phyloP scores from a whole-genome alignment of 805 yeast genomes.

The Sugiyamaella boreocaroliniensis region DNA sequence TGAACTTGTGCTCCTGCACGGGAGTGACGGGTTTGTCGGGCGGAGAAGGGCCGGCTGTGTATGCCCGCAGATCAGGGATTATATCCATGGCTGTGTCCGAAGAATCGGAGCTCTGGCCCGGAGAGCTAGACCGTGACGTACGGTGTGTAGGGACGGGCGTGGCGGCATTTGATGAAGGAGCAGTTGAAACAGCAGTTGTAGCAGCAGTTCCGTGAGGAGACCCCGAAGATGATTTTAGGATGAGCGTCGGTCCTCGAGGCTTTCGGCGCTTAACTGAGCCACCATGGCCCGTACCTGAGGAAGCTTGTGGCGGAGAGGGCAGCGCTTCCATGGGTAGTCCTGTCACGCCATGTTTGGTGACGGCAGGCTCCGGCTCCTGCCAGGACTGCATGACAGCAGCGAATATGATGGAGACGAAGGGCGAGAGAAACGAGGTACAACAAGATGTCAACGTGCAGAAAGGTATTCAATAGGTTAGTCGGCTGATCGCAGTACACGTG shows the following conservation, averaged over 20 bases:
- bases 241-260: neutral
- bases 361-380: constrained; percentile 35
- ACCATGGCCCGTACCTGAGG: neutral
- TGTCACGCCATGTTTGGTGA: constrained; percentile 53
- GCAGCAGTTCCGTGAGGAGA: constrained; percentile 47
- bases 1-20: constrained; percentile 17
- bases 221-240: constrained; percentile 29
- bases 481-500: too few relatives aligned
- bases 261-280: neutral
- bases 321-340: constrained; percentile 68
- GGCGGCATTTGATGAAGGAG: constrained; percentile 8
- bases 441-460: neutral
- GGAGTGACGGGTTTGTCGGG: constrained; percentile 9
- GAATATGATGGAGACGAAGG: neutral
- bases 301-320: constrained; percentile 40
- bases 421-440: neutral
- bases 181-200: constrained; percentile 23
- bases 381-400: constrained; percentile 4
- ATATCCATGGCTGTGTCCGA: neutral
- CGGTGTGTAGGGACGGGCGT: neutral
- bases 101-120: neutral
- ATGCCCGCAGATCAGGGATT: neutral
- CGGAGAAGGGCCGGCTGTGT: neutral
- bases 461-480: neutral
- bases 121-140: neutral